A percentile compares a stretch with the other conserved stretches of the same genome.
phyloP scores from a whole-genome alignment of 2,329 filamentous ascomycete species.

The Scedosporium apiospermum region DNA sequence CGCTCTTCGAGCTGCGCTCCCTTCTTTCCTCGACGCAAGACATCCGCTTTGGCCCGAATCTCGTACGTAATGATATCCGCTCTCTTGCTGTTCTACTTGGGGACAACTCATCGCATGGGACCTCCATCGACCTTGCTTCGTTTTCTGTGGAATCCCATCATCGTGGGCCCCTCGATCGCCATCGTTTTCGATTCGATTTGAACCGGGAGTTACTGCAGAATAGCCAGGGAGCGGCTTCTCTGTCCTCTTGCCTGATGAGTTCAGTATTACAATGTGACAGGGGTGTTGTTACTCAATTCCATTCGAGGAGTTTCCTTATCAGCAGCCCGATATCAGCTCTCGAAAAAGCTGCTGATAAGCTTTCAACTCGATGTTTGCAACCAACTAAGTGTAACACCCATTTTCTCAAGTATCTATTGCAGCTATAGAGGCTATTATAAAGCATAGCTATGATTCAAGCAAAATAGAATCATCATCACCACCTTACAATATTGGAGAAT shows the following conservation, averaged over 20 bases:
- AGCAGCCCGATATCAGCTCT: neutral
- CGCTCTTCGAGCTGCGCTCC: neutral
- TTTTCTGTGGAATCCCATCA: neutral
- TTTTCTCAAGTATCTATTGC: neutral
- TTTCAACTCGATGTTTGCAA: neutral
- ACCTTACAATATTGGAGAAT: neutral
- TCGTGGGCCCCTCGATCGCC: too few relatives aligned
- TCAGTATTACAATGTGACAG: neutral
- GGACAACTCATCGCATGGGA: neutral
- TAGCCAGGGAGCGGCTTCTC: too few relatives aligned
- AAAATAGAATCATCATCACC: neutral
- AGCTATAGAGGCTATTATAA: neutral
- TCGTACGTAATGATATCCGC: slow-evolving; percentile 1
- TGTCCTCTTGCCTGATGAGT: too few relatives aligned
- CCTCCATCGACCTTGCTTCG: neutral
- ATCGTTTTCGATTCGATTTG: too few relatives aligned
- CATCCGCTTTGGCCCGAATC: neutral
- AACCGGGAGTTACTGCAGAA: too few relatives aligned
- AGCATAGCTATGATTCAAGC: neutral
- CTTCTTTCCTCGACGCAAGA: neutral
- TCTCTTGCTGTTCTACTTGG: neutral
- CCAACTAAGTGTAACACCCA: neutral
- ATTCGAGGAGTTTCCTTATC: neutral
- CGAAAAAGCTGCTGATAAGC: neutral
- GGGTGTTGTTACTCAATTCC: neutral